Conservation (phyloP, 495 filamentous ascomycete species). For the Penicillium macrosclerotiorum region DNA sequence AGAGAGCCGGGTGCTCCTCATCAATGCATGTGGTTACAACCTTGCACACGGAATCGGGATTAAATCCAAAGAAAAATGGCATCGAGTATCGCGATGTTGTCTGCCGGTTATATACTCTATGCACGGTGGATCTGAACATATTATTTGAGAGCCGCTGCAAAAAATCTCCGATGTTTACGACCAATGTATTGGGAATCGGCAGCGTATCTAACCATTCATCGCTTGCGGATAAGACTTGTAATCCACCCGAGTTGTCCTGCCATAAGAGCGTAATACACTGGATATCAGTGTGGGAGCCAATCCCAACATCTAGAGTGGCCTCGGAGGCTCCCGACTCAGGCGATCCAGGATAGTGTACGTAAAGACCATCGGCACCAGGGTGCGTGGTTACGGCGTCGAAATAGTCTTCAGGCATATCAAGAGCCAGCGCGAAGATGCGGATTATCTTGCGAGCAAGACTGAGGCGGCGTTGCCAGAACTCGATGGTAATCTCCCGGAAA, state of each 20-base stretch:
- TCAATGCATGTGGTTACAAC: constrained; percentile 54
- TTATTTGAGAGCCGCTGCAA: constrained; percentile 63
- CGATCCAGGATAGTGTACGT: constrained; percentile 49
- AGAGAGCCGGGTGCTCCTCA: constrained; percentile 51
- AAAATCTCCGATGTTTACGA: constrained; percentile 68
- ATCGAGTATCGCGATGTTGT: constrained; percentile 53
- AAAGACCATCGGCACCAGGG: constrained; percentile 50
- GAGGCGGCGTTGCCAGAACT: constrained; percentile 48
- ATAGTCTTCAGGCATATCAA: constrained; percentile 48
- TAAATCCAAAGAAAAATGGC: constrained; percentile 59
- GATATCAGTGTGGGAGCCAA: constrained; percentile 59
- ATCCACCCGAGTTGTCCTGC: constrained; percentile 49
- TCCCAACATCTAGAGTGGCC: constrained; percentile 38
- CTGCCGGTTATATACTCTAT: constrained; percentile 52
- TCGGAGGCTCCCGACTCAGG: constrained; percentile 27
- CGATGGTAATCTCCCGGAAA: constrained; percentile 45
- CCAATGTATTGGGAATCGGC: constrained; percentile 56
- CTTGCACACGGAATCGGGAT: constrained; percentile 41
- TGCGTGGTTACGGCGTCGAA: constrained; percentile 50
- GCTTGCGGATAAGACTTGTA: constrained; percentile 51
- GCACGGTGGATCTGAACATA: constrained; percentile 57
- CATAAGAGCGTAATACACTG: constrained; percentile 58
- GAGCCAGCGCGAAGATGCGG: constrained; percentile 47
- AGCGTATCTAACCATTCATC: constrained; percentile 54
- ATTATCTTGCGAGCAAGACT: constrained; percentile 46